These are phyloP conservation scores for Pythium rishiriense DNA, from an alignment of 352 stramenopile species.

Conservation along the genomic window DNA sequence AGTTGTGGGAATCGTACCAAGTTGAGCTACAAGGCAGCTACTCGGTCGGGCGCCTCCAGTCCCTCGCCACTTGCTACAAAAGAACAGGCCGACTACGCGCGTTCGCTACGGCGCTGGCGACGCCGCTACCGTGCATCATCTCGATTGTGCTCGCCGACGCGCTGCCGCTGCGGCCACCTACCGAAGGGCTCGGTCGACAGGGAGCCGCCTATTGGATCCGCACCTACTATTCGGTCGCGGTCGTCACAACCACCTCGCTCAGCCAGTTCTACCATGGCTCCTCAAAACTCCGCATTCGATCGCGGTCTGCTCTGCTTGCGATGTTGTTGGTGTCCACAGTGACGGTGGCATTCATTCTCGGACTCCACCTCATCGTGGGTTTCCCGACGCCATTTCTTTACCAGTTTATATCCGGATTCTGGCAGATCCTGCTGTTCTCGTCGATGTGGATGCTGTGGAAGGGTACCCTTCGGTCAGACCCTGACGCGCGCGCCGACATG, in stretches of 20 bases:
- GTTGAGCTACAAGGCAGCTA: not conserved
- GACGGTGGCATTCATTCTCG: not conserved
- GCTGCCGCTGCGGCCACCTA: constrained; percentile 1
- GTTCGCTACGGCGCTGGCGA: not conserved
- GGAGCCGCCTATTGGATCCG: constrained; percentile 3
- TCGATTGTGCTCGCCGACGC: not conserved
- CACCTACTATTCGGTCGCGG: not conserved
- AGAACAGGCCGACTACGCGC: not conserved
- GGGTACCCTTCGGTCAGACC: not conserved
- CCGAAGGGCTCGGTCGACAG: not conserved
- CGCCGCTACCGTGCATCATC: not conserved
- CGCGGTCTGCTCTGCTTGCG: not conserved
- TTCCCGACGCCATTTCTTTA: constrained; percentile 22
- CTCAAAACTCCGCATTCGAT: not conserved
- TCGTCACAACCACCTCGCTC: constrained; percentile 1
- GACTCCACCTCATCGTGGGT: constrained; percentile 4
- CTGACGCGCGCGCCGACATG: not conserved
- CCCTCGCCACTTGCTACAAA: not conserved
- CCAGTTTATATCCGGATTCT: constrained; percentile 26
- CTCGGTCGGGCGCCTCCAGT: not conserved
- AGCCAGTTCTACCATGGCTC: constrained; percentile 8
- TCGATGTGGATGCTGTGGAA: constrained; percentile 7
- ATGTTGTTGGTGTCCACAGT: not conserved
- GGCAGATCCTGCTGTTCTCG: constrained; percentile 23
- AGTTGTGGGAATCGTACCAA: not conserved